phyloP scores from a whole-genome alignment of 768 basidiomycete species.

The Tricholoma furcatifolium region DNA sequence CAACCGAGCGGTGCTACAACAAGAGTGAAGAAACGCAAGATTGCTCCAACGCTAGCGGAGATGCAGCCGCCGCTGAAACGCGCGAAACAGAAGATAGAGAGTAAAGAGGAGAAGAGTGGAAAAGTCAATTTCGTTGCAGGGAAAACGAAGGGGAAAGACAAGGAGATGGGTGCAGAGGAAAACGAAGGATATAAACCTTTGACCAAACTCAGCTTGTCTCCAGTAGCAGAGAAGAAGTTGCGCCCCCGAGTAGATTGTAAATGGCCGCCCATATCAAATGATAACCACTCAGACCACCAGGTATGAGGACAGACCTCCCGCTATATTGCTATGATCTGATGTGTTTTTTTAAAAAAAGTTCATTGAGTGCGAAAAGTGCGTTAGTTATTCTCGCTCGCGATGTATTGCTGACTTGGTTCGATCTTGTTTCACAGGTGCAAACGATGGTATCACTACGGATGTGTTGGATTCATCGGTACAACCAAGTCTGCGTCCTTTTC shows the following conservation, averaged over 20 bases:
- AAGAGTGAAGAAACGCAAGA: conserved; percentile 32
- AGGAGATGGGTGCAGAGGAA: conserved; percentile 6
- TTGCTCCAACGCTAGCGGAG: conserved; percentile 8
- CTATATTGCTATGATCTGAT: conserved; percentile 17
- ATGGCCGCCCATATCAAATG: conserved; percentile 28
- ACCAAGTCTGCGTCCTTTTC: conserved; percentile 34
- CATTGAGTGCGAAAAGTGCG: conserved; percentile 15
- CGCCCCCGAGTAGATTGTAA: conserved; percentile 7
- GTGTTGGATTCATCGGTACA: conserved; percentile 36
- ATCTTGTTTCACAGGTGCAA: conserved; percentile 30
- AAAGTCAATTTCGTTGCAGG: neutral
- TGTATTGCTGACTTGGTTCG: neutral
- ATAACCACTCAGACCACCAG: conserved; percentile 23
- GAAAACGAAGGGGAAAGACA: conserved; percentile 13
- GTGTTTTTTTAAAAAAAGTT: conserved; percentile 13
- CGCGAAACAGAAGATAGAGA: conserved; percentile 17
- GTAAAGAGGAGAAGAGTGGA: conserved; percentile 1
- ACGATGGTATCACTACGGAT: conserved; percentile 53
- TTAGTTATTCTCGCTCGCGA: neutral
- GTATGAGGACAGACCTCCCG: neutral
- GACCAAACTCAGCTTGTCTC: too few species aligned
- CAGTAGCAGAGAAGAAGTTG: conserved; percentile 10
- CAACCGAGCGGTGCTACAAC: conserved; percentile 28
- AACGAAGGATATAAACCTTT: neutral
- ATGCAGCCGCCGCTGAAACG: conserved; percentile 32